Evolutionary conservation across 164 flowering plant species (phyloP).

Genomic region (Stephania yunnanensis): DNA sequence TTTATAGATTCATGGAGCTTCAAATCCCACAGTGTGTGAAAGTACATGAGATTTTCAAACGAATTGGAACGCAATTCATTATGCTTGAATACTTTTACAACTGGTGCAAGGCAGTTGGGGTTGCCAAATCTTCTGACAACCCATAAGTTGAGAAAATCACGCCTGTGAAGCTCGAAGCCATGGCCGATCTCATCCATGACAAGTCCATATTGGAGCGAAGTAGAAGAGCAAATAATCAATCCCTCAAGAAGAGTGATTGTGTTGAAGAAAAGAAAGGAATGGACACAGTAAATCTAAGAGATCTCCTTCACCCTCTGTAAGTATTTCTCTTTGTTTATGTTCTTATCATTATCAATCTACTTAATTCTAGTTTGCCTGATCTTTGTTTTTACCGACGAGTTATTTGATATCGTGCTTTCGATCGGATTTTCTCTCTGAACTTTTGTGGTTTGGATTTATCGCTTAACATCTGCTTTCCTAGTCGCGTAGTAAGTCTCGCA

Average conservation of each 20-base stretch:
- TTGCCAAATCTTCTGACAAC: constrained; percentile 37
- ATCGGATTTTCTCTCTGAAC: too few relatives aligned
- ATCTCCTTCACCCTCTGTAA: too few relatives aligned
- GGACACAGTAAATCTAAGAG: too few relatives aligned
- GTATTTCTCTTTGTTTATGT: too few relatives aligned
- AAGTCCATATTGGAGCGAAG: constrained; percentile 21
- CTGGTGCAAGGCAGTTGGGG: constrained; percentile 34
- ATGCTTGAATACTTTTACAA: constrained; percentile 44
- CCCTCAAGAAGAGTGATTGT: background rate
- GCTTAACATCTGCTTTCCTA: too few relatives aligned
- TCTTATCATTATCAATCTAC: too few relatives aligned
- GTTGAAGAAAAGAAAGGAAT: constrained; percentile 16
- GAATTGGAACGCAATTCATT: constrained; percentile 70
- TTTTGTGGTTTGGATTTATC: too few relatives aligned
- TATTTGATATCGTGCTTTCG: too few relatives aligned
- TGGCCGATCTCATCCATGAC: constrained; percentile 43
- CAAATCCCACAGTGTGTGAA: constrained; percentile 58
- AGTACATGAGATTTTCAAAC: constrained; percentile 57
- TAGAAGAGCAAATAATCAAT: constrained; percentile 1
- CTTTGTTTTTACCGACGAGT: too few relatives aligned
- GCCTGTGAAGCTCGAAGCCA: constrained; percentile 35
- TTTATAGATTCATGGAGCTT: constrained; percentile 76
- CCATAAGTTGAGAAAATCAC: constrained; percentile 43
- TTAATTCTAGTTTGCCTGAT: too few relatives aligned
- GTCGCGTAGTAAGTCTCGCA: too few relatives aligned